phyloP scores from a whole-genome alignment of 2,329 filamentous ascomycete species.

The Lachnellula cervina region DNA sequence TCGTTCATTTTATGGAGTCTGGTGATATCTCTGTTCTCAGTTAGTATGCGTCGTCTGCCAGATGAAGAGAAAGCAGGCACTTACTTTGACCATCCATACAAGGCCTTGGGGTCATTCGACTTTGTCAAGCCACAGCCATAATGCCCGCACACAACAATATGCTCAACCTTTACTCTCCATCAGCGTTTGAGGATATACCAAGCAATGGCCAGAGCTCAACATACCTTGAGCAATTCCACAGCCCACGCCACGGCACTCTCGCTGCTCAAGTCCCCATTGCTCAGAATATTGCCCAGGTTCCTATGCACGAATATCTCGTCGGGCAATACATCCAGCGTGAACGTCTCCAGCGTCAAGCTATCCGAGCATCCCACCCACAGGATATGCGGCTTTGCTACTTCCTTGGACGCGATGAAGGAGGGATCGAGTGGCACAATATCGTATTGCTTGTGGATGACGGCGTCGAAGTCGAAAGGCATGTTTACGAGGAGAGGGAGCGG shows the following conservation, averaged over 20 bases:
- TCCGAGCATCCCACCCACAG: constrained; percentile 68
- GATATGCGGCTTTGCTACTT: constrained; percentile 39
- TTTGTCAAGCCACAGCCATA: constrained; percentile 50
- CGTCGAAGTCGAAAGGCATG: too few species aligned
- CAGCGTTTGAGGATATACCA: too few species aligned
- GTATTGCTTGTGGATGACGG: too few species aligned
- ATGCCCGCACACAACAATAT: constrained; percentile 52
- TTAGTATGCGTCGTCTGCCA: not conserved
- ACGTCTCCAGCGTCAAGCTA: constrained; percentile 61
- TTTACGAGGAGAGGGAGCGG: too few species aligned
- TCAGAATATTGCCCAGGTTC: constrained; percentile 65
- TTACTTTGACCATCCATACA: constrained; percentile 49
- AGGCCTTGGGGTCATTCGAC: constrained; percentile 37
- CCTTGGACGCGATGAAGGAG: too few species aligned
- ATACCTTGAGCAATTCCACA: constrained; percentile 55
- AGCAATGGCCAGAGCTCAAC: too few species aligned
- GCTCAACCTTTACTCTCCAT: constrained; percentile 39
- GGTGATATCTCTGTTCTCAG: constrained; percentile 17
- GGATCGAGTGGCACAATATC: too few species aligned
- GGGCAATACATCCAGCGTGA: constrained; percentile 54
- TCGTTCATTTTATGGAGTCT: constrained; percentile 20
- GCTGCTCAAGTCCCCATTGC: constrained; percentile 54
- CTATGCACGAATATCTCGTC: constrained; percentile 67
- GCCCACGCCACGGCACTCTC: constrained; percentile 60
- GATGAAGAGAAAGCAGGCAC: constrained; percentile 26